Percentiles rank a stretch among this genome's conserved stretches.
Evolutionary conservation across 768 basidiomycete species (phyloP).

Genomic region (Wakefieldia striispora): DNA sequence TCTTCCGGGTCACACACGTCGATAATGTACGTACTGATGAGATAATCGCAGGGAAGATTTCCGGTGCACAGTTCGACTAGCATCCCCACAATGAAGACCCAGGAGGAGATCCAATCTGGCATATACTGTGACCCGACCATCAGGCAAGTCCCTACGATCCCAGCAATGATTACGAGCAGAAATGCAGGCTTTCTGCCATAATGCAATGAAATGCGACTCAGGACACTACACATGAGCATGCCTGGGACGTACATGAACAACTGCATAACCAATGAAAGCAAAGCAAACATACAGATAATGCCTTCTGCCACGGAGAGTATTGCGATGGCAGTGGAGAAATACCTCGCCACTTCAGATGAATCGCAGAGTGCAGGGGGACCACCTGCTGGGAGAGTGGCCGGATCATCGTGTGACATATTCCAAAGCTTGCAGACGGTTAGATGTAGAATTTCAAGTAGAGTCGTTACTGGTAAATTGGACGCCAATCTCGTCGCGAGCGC

Average conservation of each 20-base stretch:
- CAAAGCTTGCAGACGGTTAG: conserved; percentile 27
- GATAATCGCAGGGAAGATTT: conserved; percentile 9
- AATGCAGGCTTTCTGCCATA: conserved; percentile 28
- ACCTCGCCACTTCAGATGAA: conserved; percentile 17
- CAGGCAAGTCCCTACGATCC: conserved; percentile 10
- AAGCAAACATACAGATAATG: conserved; percentile 18
- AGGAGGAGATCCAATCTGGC: conserved; percentile 14
- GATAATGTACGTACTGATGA: conserved; percentile 29
- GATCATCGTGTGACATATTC: conserved; percentile 11
- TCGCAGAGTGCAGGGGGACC: conserved; percentile 19
- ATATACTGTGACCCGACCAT: conserved; percentile 17
- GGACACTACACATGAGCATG: conserved; percentile 21
- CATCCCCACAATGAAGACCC: conserved; percentile 20
- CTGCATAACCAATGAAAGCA: not conserved
- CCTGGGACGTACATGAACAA: conserved; percentile 15
- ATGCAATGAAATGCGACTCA: conserved; percentile 24
- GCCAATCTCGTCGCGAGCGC: conserved; percentile 24
- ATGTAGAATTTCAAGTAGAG: conserved; percentile 25
- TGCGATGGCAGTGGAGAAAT: conserved; percentile 22
- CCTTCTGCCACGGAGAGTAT: conserved; percentile 13
- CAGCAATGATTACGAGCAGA: conserved; percentile 6
- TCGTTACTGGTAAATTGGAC: conserved; percentile 21
- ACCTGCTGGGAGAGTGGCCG: conserved; percentile 4
- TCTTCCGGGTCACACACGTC: conserved; percentile 24
- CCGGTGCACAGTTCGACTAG: conserved; percentile 13